Percentiles rank a stretch among this genome's conserved stretches.
phyloP scores from a whole-genome alignment of 2,329 filamentous ascomycete species.

The Hysterium pulicare region DNA sequence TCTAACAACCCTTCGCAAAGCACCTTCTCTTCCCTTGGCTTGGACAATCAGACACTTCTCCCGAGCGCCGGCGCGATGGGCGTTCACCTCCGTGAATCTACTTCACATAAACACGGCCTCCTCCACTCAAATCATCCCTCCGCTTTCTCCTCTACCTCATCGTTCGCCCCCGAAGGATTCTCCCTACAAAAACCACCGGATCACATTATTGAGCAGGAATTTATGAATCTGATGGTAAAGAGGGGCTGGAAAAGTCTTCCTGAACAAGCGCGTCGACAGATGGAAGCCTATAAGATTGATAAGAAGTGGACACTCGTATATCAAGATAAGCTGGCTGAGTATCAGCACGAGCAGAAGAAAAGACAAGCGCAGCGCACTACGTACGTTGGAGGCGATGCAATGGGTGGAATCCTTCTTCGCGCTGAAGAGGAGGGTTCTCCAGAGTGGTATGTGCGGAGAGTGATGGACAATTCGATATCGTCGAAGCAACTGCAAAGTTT shows the following conservation, averaged over 20 bases:
- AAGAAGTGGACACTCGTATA: constrained; percentile 99
- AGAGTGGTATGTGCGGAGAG: constrained; percentile 95
- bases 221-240: constrained; percentile 92
- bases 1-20: constrained; percentile 57
- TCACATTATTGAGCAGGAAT: constrained; percentile 83
- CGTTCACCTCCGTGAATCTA: constrained; percentile 38
- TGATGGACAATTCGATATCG: constrained; percentile 93
- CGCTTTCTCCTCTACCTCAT: constrained; percentile 47
- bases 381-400: constrained; percentile 59
- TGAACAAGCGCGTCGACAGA: constrained; percentile 89
- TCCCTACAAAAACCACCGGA: constrained; percentile 71
- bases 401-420: constrained; percentile 65
- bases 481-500: constrained; percentile 88
- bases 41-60: constrained; percentile 38
- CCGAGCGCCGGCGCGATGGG: constrained; percentile 35
- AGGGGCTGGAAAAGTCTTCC: constrained; percentile 96
- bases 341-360: constrained; percentile 90
- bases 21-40: constrained; percentile 44
- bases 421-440: constrained; percentile 94
- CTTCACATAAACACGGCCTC: constrained; percentile 39
- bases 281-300: constrained; percentile 87
- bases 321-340: constrained; percentile 89
- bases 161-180: constrained; percentile 53
- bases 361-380: constrained; percentile 69
- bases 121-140: constrained; percentile 44